These are phyloP conservation scores for Citrus inodora DNA, from an alignment of 345 rosid species.

Conservation along the genomic window DNA sequence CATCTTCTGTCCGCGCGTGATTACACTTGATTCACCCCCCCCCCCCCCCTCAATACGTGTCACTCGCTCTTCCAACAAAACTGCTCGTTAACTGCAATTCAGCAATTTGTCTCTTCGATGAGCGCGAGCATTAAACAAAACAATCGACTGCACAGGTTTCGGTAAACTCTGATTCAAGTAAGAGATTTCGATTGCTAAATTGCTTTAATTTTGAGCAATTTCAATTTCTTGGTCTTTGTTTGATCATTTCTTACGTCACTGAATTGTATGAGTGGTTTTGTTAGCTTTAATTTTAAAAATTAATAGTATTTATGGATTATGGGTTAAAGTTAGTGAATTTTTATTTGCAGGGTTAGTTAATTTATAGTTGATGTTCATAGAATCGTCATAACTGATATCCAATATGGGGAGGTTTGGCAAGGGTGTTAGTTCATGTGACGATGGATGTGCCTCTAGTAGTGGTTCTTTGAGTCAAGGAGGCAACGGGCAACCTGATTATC, in stretches of 20 bases:
- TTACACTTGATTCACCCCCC: not conserved
- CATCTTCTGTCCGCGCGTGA: not conserved
- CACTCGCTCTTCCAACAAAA: not conserved
- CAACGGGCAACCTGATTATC: conserved; percentile 17
- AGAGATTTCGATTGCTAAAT: not conserved
- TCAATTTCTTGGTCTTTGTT: not conserved
- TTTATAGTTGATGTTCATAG: not conserved
- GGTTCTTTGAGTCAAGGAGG: conserved; percentile 5
- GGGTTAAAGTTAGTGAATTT: not conserved
- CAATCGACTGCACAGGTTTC: not conserved
- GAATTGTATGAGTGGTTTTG: not conserved
- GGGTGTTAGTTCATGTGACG: conserved; percentile 16
- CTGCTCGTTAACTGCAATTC: not conserved
- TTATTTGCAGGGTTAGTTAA: conserved; percentile 7
- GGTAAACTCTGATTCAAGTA: not conserved
- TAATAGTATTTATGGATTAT: not conserved
- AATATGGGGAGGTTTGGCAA: conserved; percentile 30
- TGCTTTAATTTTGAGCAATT: not conserved
- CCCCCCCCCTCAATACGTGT: not conserved
- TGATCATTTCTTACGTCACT: not conserved
- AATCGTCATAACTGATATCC: not conserved
- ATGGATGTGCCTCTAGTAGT: conserved; percentile 12
- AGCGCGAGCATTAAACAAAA: not conserved
- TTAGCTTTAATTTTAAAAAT: not conserved
- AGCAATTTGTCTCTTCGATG: not conserved